Conservation (phyloP, 2,329 filamentous ascomycete species). For the Apiospora malaysiana region DNA sequence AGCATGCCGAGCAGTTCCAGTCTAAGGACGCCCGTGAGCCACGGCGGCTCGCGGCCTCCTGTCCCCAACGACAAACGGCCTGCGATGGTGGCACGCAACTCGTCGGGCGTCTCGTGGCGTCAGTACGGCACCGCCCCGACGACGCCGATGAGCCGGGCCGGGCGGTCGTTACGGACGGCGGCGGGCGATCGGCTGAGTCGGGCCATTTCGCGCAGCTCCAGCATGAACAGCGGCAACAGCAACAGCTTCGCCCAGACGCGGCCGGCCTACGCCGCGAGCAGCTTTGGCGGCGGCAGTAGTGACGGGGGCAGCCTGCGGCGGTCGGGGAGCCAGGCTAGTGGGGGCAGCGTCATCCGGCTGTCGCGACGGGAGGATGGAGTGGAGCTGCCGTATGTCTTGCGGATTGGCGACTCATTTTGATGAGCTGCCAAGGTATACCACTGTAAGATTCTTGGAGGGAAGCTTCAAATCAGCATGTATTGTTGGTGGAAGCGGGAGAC, state of each 20-base stretch:
- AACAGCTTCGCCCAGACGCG: conserved; percentile 50
- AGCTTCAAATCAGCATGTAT: no score
- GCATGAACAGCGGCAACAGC: conserved; percentile 33
- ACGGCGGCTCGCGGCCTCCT: conserved; percentile 38
- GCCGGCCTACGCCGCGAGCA: conserved; percentile 44
- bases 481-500: neutral
- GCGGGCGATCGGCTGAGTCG: conserved; percentile 21
- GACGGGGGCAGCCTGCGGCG: conserved; percentile 41
- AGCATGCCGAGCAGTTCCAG: conserved; percentile 17
- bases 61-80: conserved; percentile 25
- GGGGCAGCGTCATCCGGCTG: conserved; percentile 52
- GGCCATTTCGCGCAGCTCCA: conserved; percentile 31
- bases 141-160: conserved; percentile 51
- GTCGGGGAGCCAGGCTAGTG: conserved; percentile 42
- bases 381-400: conserved; percentile 44
- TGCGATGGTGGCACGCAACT: conserved; percentile 41
- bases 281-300: conserved; percentile 34
- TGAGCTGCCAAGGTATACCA: neutral
- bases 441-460: neutral
- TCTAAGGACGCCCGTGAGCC: conserved; percentile 34
- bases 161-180: conserved; percentile 10
- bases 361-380: conserved; percentile 43
- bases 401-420: conserved; percentile 34
- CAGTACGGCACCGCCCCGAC: conserved; percentile 59
- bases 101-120: conserved; percentile 48